Percentiles rank a stretch among this genome's conserved stretches.
Conservation (phyloP, 495 filamentous ascomycete species). For the Lasiosphaeria ovina region DNA sequence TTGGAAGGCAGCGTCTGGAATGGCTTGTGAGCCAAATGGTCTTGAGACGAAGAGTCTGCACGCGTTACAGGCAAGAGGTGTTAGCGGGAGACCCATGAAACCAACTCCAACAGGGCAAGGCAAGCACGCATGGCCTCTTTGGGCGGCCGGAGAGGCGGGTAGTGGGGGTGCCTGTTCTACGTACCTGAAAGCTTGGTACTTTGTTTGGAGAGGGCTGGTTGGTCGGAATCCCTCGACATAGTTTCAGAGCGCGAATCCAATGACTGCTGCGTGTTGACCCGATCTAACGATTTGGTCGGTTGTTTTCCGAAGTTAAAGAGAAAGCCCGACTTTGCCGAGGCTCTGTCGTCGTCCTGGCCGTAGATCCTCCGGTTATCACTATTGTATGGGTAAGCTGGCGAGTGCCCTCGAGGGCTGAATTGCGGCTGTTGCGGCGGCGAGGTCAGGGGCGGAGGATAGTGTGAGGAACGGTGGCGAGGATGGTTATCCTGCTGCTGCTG, state of each 20-base stretch:
- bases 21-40: constrained; percentile 35
- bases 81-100: constrained; percentile 22
- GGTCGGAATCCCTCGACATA: constrained; percentile 45
- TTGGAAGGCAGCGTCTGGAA: constrained; percentile 36
- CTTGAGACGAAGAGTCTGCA: constrained; percentile 42
- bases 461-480: constrained; percentile 18
- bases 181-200: constrained; percentile 47
- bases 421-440: no score
- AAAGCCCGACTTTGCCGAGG: constrained; percentile 37
- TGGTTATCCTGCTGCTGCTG: constrained; percentile 25
- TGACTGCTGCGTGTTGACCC: constrained; percentile 35
- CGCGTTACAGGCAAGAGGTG: constrained; percentile 1
- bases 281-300: constrained; percentile 37
- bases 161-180: constrained; percentile 17
- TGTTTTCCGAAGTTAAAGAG: constrained; percentile 47
- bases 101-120: constrained; percentile 3
- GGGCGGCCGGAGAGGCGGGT: not conserved
- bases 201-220: constrained; percentile 40
- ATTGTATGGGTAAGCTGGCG: no score
- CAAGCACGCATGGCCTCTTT: not conserved
- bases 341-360: constrained; percentile 31
- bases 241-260: constrained; percentile 38
- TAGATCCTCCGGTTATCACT: no score
- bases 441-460: no score
- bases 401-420: no score